Percentiles rank a stretch among this genome's conserved stretches.
phyloP scores from a whole-genome alignment of 495 filamentous ascomycete species.

The Hypoxylon trugodes region DNA sequence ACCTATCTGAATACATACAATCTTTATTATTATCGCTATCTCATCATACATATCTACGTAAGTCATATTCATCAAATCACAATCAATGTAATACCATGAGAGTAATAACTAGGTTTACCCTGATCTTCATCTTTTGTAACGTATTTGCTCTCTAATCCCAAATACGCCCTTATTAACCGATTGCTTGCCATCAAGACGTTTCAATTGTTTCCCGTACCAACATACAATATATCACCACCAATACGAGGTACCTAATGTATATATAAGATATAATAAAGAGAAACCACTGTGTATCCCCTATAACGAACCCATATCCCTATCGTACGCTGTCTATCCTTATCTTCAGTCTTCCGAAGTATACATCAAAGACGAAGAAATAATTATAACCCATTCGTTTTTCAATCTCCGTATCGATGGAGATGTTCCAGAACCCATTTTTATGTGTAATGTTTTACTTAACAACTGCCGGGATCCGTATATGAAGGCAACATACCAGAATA shows the following conservation, averaged over 20 bases:
- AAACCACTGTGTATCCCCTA: constrained; percentile 13
- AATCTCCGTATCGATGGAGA: not conserved
- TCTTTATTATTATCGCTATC: too few species aligned
- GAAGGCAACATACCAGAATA: constrained; percentile 37
- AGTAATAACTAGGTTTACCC: too few species aligned
- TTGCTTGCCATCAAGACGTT: too few species aligned
- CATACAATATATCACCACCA: too few species aligned
- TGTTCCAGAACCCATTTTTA: not conserved
- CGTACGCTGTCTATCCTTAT: constrained; percentile 28
- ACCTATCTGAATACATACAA: too few species aligned
- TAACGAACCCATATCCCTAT: constrained; percentile 18
- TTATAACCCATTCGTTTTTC: not conserved
- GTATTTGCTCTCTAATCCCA: constrained; percentile 69
- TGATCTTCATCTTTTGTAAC: too few species aligned
- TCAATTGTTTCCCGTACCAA: too few species aligned
- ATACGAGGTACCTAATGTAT: constrained; percentile 30
- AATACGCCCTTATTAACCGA: too few species aligned
- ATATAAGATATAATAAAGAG: constrained; percentile 16
- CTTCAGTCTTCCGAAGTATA: constrained; percentile 18
- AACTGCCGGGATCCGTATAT: constrained; percentile 31
- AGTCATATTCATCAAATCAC: too few species aligned
- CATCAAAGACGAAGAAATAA: constrained; percentile 13
- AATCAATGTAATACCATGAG: too few species aligned
- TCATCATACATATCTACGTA: too few species aligned
- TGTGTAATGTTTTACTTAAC: too few species aligned